phyloP scores from a whole-genome alignment of 148 eudicot species.

The Fagopyrum homotropicum region DNA sequence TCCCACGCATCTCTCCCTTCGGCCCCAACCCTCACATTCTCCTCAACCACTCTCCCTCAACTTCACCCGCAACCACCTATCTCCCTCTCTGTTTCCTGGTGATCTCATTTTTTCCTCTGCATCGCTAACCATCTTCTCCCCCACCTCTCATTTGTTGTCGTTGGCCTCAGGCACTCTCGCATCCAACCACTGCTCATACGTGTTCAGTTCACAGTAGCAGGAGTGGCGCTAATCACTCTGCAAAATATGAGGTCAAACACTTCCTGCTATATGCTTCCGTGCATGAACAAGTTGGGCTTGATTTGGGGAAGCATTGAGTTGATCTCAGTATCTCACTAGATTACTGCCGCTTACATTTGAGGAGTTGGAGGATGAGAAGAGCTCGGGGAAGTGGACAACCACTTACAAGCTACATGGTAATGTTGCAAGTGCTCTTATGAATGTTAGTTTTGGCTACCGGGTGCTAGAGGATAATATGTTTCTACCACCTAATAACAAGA shows the following conservation, averaged over 20 bases:
- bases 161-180: too few species aligned
- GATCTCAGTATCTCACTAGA: slow-evolving; percentile 71
- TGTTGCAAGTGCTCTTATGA: slow-evolving; percentile 77
- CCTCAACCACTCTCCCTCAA: too few species aligned
- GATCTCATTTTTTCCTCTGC: too few species aligned
- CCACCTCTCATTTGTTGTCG: too few species aligned
- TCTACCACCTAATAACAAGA: slow-evolving; percentile 32
- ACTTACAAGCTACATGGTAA: slow-evolving; percentile 74
- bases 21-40: too few species aligned
- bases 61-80: too few species aligned
- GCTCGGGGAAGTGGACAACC: slow-evolving; percentile 86
- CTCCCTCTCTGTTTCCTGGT: too few species aligned
- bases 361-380: slow-evolving; percentile 79
- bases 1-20: too few species aligned
- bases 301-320: slow-evolving; percentile 74
- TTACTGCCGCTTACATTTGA: slow-evolving; percentile 73
- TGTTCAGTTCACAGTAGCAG: slow-evolving; percentile 69
- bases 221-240: slow-evolving; percentile 56
- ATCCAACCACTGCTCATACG: slow-evolving; percentile 39
- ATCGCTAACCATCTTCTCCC: too few species aligned
- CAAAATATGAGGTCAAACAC: slow-evolving; percentile 72
- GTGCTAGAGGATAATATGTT: slow-evolving; percentile 35
- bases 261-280: slow-evolving; percentile 53
- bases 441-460: slow-evolving; percentile 80
- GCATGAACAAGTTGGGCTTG: slow-evolving; percentile 40